Percentiles rank a stretch among this genome's conserved stretches.
phyloP scores from a whole-genome alignment of 2,329 filamentous ascomycete genomes.

The Penicillium sp. region DNA sequence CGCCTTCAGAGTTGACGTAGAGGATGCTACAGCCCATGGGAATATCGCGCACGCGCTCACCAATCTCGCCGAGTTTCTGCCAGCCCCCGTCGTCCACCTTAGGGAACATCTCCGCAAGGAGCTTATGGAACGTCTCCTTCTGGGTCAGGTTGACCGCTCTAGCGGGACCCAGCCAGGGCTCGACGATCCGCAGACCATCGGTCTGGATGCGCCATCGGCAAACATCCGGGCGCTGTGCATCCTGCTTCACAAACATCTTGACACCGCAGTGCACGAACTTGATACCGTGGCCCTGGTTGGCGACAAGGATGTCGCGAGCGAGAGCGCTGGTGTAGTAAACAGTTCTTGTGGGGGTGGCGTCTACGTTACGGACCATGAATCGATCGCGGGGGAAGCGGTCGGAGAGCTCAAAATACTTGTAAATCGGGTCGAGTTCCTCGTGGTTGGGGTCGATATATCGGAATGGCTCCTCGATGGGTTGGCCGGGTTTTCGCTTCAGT shows the following conservation, averaged over 20 bases:
- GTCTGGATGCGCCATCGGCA: constrained; percentile 96
- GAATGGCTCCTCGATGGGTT: constrained; percentile 84
- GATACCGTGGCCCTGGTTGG: constrained; percentile 88
- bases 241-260: constrained; percentile 99
- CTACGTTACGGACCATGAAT: constrained; percentile 94
- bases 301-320: constrained; percentile 79
- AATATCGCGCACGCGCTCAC: constrained; percentile 77
- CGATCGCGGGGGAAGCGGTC: constrained; percentile 84
- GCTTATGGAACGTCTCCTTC: constrained; percentile 77
- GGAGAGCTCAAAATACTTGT: constrained; percentile 83
- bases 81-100: constrained; percentile 77
- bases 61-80: constrained; percentile 82
- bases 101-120: constrained; percentile 96
- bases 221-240: constrained; percentile 82
- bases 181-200: constrained; percentile 88
- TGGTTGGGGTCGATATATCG: constrained; percentile 82
- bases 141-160: constrained; percentile 76
- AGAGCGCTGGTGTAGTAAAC: constrained; percentile 94
- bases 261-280: constrained; percentile 97
- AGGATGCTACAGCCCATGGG: constrained; percentile 92
- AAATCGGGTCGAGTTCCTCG: constrained; percentile 76
- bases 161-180: constrained; percentile 83
- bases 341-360: constrained; percentile 85
- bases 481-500: constrained; percentile 44
- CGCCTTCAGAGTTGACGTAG: constrained; percentile 73